Conservation (phyloP, 2,329 filamentous ascomycete species). For the Penicillium thymicola region DNA sequence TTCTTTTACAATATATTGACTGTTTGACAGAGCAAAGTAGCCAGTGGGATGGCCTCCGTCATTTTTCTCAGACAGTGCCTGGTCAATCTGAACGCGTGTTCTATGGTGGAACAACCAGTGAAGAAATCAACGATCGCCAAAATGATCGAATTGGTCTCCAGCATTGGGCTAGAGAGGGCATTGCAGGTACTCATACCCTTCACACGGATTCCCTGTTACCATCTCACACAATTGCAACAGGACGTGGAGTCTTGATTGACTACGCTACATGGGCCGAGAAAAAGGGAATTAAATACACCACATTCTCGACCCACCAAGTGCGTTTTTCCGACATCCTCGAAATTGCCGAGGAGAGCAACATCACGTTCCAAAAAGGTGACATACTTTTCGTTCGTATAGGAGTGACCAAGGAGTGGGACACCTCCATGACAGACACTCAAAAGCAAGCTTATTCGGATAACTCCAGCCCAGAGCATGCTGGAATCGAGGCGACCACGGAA, state of each 20-base stretch:
- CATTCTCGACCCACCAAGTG: constrained; percentile 43
- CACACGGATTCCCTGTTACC: background rate
- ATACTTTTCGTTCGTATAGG: constrained; percentile 52
- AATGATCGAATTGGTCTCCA: constrained; percentile 49
- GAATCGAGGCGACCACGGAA: constrained; percentile 50
- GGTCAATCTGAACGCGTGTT: constrained; percentile 42
- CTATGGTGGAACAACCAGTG: constrained; percentile 48
- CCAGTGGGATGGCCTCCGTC: constrained; percentile 53
- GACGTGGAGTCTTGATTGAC: constrained; percentile 53
- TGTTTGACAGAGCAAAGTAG: constrained; percentile 44
- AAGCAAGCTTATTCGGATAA: constrained; percentile 34
- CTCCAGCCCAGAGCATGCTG: constrained; percentile 44
- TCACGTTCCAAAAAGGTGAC: constrained; percentile 51
- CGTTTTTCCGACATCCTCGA: constrained; percentile 35
- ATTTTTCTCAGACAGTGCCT: constrained; percentile 46
- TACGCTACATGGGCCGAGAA: constrained; percentile 47
- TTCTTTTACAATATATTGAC: background rate
- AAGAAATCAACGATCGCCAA: constrained; percentile 46
- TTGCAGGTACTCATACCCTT: constrained; percentile 33
- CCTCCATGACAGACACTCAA: constrained; percentile 33
- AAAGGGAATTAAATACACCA: constrained; percentile 39
- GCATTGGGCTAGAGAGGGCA: constrained; percentile 50
- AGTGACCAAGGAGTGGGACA: constrained; percentile 43
- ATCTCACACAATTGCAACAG: constrained; percentile 23
- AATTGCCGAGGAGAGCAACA: constrained; percentile 43